Evolutionary conservation across 176 grass and related monocot genomes (phyloP).

Genomic region (Avena insularis): DNA sequence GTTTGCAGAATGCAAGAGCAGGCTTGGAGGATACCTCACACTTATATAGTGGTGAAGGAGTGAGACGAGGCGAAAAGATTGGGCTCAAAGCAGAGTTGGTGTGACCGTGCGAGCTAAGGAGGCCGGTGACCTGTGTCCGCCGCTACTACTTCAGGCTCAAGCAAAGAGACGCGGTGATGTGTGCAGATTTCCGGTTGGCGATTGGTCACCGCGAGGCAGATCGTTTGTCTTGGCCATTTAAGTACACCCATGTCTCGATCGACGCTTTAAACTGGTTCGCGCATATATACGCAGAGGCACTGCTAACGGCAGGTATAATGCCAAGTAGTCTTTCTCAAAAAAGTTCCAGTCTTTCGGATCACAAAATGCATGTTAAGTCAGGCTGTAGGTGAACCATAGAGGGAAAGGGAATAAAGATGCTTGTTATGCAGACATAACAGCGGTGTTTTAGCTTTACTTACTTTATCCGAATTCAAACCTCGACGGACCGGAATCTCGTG

Average conservation of each 20-base stretch:
- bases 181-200: constrained; percentile 21
- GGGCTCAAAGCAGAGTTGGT: background rate
- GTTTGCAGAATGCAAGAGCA: background rate
- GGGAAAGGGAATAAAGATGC: background rate
- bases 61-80: constrained; percentile 37
- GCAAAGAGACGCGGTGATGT: constrained; percentile 41
- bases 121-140: constrained; percentile 3
- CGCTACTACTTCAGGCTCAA: constrained; percentile 33
- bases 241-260: background rate
- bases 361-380: background rate
- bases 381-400: background rate
- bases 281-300: background rate
- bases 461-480: background rate
- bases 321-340: background rate
- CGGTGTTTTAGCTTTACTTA: background rate
- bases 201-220: constrained; percentile 9
- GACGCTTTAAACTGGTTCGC: background rate
- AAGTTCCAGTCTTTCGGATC: background rate
- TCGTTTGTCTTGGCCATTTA: background rate
- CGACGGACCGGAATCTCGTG: background rate
- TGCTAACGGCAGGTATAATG: background rate
- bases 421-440: background rate
- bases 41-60: background rate
- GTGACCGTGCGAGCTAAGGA: constrained; percentile 4
- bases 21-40: background rate